These are phyloP conservation scores for Elongisporangium prolatum DNA, from an alignment of 352 stramenopile species.

Conservation along the genomic window DNA sequence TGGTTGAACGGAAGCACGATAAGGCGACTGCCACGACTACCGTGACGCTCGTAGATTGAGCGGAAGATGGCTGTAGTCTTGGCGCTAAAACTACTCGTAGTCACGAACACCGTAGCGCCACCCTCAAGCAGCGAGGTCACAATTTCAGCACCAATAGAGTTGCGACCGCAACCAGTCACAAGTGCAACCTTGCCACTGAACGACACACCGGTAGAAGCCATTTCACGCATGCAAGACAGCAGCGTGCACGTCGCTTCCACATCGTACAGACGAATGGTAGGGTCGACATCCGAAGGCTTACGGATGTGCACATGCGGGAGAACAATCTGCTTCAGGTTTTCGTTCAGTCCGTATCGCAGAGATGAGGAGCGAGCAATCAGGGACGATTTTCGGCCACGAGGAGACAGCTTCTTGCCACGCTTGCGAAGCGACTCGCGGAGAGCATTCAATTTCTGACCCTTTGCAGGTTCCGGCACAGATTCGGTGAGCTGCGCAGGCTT, in stretches of 20 bases:
- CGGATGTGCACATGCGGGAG: constrained; percentile 73
- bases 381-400: constrained; percentile 16
- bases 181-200: constrained; percentile 83
- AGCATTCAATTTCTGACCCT: constrained; percentile 55
- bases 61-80: constrained; percentile 61
- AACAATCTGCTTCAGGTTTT: constrained; percentile 65
- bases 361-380: constrained; percentile 42
- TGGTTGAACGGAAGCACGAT: constrained; percentile 86
- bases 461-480: constrained; percentile 18
- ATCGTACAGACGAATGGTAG: constrained; percentile 78
- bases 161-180: constrained; percentile 79
- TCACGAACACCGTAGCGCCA: constrained; percentile 82
- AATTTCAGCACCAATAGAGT: constrained; percentile 83
- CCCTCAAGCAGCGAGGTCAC: constrained; percentile 83
- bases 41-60: constrained; percentile 84
- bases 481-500: constrained; percentile 3
- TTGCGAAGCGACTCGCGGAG: constrained; percentile 55
- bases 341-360: constrained; percentile 43
- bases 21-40: constrained; percentile 71
- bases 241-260: constrained; percentile 75
- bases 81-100: constrained; percentile 72
- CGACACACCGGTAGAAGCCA: constrained; percentile 76
- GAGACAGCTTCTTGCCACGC: constrained; percentile 20
- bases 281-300: constrained; percentile 69
- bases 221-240: constrained; percentile 80